Base-by-base conservation (phyloP, 441 rosid genomes). In the Raphanus hybrid region DNA sequence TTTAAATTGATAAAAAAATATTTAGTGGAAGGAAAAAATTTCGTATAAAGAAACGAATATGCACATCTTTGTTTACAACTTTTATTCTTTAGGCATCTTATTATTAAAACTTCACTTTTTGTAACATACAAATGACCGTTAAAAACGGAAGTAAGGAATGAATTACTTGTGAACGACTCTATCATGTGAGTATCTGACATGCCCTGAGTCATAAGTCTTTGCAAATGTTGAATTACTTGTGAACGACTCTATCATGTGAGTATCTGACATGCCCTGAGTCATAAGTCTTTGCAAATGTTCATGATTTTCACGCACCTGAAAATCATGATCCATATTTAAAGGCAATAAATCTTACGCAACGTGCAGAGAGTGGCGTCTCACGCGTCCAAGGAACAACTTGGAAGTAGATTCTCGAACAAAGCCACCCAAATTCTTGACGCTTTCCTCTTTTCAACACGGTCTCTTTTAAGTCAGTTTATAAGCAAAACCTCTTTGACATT, bases 391-490 rank as follows among this genome's bases (percentile, higher is more conserved):
- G 45, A 66, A 50, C 81, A 78, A 67, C 77, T 60, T 60, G 59
- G 59, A 72, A 23, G 0, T 3, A 1, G 9, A 43, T 37, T 41
- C 12, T 6, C 10, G 1, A 59, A 16, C 18, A 69, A 75, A 70
- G 29, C 62, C 67, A 71, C 68, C 29, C 15, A 72, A 50, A 73
- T 61, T 72, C 66, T 39, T 73, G 50, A 73, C 81, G 64, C 65
- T 67, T 59, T 48, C 64, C 57, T 66, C 27, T 15, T 52, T 78
- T 67, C 81, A 73, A 78, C 73, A 37, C 81, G 73, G 50, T 73
- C 77, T 67, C 55, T 29, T 1, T 60, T 45, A 45, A 45, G 14
- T 45, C 1, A 3, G 1, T 6, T 35, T 67, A 78, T 67, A 73
- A 72, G 52, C 69, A 27, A 50, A 61, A 26, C 54, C 57, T 43